A percentile compares a stretch with the other conserved stretches of the same genome.
These are phyloP conservation scores for Apiotrichum siamense DNA, from an alignment of 1,284 basidiomycete genomes.

Conservation along the genomic window DNA sequence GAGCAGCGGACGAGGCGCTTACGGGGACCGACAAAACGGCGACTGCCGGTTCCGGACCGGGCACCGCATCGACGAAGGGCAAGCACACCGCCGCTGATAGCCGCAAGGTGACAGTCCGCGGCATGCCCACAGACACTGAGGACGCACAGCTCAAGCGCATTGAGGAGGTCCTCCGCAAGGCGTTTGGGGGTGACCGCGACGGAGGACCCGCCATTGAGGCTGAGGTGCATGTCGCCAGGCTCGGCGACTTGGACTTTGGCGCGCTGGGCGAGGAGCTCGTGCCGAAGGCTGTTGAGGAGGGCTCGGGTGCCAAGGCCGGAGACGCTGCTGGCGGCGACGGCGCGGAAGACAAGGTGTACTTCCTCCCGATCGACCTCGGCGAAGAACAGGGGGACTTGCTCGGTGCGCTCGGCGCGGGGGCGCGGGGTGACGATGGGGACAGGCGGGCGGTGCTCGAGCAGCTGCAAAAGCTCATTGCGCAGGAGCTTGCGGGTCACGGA, in stretches of 20 bases:
- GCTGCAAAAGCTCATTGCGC: not conserved
- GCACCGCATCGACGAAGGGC: too few relatives aligned
- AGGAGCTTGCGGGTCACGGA: too few relatives aligned
- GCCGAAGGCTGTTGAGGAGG: not conserved
- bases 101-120: not conserved
- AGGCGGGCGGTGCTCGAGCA: not conserved
- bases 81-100: too few relatives aligned
- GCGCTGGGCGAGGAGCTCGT: slow-evolving; percentile 1
- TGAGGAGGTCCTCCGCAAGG: not conserved
- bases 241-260: not conserved
- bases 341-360: not conserved
- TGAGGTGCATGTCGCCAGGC: not conserved
- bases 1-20: too few relatives aligned
- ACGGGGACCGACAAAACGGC: too few relatives aligned
- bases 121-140: not conserved
- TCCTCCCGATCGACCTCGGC: not conserved
- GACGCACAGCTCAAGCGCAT: not conserved
- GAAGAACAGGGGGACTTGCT: not conserved
- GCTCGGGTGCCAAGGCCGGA: not conserved
- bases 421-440: not conserved
- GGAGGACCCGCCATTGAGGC: too few relatives aligned
- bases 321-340: not conserved
- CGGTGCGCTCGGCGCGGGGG: too few relatives aligned
- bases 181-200: not conserved
- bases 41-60: too few relatives aligned